phyloP scores from a whole-genome alignment of 75 land plant species.

The Pinus taeda region DNA sequence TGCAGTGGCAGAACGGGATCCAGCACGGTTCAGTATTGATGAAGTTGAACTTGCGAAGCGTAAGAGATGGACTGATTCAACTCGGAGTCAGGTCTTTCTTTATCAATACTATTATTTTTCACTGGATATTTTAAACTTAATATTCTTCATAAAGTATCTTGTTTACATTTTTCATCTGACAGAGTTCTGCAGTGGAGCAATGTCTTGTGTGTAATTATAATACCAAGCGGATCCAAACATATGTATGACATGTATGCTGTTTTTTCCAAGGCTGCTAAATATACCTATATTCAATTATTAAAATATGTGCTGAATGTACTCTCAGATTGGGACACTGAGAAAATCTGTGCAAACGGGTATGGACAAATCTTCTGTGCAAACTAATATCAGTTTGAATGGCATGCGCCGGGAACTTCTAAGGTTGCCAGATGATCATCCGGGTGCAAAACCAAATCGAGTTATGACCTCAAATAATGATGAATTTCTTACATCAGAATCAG shows the following conservation, averaged over 20 bases:
- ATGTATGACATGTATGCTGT: neutral
- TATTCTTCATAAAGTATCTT: too few relatives aligned
- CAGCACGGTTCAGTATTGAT: constrained; percentile 68
- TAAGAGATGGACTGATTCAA: constrained; percentile 70
- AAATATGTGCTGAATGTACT: neutral
- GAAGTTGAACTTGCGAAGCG: constrained; percentile 74
- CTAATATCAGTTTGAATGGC: constrained; percentile 8
- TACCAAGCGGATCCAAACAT: neutral
- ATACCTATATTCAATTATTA: neutral
- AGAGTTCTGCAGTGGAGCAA: neutral
- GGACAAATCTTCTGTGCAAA: constrained; percentile 11
- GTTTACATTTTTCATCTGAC: neutral
- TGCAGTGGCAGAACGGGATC: constrained; percentile 81
- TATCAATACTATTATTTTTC: neutral
- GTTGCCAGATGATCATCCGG: constrained; percentile 33
- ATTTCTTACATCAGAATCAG: constrained; percentile 48
- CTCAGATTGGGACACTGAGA: constrained; percentile 20
- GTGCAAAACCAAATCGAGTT: constrained; percentile 17
- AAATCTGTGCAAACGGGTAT: constrained; percentile 26
- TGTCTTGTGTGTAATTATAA: neutral
- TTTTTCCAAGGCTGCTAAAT: neutral
- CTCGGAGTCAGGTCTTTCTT: constrained; percentile 63
- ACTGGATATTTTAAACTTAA: too few relatives aligned
- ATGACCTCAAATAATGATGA: constrained; percentile 33
- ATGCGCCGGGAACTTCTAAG: constrained; percentile 44